Evolutionary conservation across 2,329 filamentous ascomycete genomes (phyloP).

Genomic region (Diaporthe sp.): DNA sequence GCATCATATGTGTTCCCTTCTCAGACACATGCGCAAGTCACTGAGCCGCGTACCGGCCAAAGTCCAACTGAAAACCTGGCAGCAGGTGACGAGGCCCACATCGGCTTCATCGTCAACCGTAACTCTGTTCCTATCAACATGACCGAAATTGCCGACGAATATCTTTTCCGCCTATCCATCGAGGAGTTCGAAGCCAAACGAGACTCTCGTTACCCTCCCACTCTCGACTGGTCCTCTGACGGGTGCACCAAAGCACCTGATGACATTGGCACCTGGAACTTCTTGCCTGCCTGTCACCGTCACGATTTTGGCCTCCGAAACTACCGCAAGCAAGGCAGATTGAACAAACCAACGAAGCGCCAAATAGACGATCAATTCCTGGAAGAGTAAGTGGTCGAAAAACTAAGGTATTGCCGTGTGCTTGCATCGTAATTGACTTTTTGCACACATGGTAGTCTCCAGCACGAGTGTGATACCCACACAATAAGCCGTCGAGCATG

Average conservation of each 20-base stretch:
- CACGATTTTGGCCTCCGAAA: conserved; percentile 71
- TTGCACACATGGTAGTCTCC: not conserved
- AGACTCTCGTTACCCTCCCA: conserved; percentile 53
- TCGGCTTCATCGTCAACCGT: not conserved
- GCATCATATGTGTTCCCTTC: not conserved
- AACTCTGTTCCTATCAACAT: not conserved
- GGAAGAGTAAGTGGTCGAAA: conserved; percentile 50
- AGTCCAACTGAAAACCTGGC: not conserved
- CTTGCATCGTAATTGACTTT: not conserved
- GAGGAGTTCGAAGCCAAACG: conserved; percentile 56
- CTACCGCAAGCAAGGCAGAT: conserved; percentile 62
- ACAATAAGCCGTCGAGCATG: not conserved
- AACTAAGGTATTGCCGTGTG: rapidly evolving
- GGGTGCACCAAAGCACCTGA: conserved; percentile 58
- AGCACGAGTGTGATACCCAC: not conserved
- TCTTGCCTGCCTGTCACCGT: conserved; percentile 60
- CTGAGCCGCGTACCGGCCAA: not conserved
- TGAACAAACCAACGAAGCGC: conserved; percentile 55
- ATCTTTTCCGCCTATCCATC: conserved; percentile 60
- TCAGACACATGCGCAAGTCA: no score
- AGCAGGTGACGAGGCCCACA: no score
- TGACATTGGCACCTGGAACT: conserved; percentile 59
- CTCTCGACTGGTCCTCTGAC: conserved; percentile 56
- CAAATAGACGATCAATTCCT: conserved; percentile 65
- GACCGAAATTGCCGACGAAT: conserved; percentile 55